Evolutionary conservation across 495 filamentous ascomycete species (phyloP).

Genomic region (Trypethelium eluteriae): DNA sequence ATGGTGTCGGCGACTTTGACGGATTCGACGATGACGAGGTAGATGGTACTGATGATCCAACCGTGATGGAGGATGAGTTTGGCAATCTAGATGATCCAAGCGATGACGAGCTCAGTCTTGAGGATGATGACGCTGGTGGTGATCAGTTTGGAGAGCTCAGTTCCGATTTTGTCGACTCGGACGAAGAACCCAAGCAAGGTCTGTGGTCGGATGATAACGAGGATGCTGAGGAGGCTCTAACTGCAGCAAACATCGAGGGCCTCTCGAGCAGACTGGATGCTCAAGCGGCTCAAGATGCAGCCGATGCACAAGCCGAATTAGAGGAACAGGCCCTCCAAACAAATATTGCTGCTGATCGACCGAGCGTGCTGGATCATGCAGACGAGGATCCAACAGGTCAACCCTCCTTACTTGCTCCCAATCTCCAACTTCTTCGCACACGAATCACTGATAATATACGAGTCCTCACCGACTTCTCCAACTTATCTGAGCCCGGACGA

Average conservation of each 20-base stretch:
- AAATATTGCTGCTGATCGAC: conserved; percentile 79
- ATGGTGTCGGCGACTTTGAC: conserved; percentile 29
- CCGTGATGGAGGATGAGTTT: conserved; percentile 38
- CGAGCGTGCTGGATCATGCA: conserved; percentile 58
- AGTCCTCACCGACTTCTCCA: conserved; percentile 78
- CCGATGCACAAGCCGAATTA: conserved; percentile 70
- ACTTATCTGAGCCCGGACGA: conserved; percentile 64
- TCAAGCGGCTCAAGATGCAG: conserved; percentile 59
- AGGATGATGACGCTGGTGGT: conserved; percentile 41
- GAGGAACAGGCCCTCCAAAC: conserved; percentile 87
- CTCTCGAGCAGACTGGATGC: conserved; percentile 74
- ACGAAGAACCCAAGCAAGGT: conserved; percentile 38
- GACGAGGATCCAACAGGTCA: conserved; percentile 46
- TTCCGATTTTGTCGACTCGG: conserved; percentile 36
- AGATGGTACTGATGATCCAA: conserved; percentile 46
- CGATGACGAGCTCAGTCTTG: conserved; percentile 44
- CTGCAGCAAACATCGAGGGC: conserved; percentile 92
- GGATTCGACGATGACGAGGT: conserved; percentile 26
- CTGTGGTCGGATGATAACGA: conserved; percentile 91
- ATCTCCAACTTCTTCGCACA: conserved; percentile 80
- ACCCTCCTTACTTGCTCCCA: conserved; percentile 60
- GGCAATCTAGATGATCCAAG: conserved; percentile 32
- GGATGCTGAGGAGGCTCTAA: conserved; percentile 83
- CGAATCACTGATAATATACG: conserved; percentile 91
- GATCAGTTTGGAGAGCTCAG: conserved; percentile 35